phyloP scores from a whole-genome alignment of 495 filamentous ascomycete species.

The Coniosporium apollinis region DNA sequence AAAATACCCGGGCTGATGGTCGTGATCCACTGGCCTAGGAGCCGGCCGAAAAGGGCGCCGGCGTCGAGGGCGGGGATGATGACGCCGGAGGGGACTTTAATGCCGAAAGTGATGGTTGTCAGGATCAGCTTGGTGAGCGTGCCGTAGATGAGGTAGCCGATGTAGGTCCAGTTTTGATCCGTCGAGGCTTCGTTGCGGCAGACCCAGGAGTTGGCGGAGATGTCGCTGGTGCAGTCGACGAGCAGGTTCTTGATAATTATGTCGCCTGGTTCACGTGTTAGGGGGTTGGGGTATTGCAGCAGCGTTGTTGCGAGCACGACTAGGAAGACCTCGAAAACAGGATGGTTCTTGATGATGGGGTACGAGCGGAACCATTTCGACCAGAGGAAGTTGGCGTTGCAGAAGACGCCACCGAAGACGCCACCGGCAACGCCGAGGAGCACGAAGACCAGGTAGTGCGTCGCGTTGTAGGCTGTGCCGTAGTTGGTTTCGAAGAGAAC shows the following conservation, averaged over 20 bases:
- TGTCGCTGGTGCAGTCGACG: conserved; percentile 30
- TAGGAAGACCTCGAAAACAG: conserved; percentile 35
- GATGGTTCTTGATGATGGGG: conserved; percentile 32
- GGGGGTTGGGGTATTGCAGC: conserved; percentile 37
- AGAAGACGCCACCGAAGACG: conserved; percentile 39
- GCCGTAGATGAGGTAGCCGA: conserved; percentile 34
- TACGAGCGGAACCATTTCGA: conserved; percentile 36
- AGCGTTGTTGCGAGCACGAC: conserved; percentile 35
- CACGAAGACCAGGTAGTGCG: conserved; percentile 39
- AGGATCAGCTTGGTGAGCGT: conserved; percentile 35
- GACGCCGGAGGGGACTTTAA: conserved; percentile 40
- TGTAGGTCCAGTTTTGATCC: conserved; percentile 18
- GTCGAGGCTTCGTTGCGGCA: conserved; percentile 27
- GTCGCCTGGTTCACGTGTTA: conserved; percentile 36
- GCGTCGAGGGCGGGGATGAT: conserved; percentile 43
- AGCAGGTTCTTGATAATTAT: conserved; percentile 36
- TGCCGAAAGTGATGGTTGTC: conserved; percentile 39
- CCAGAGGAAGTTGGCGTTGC: conserved; percentile 38
- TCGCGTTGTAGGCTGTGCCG: conserved; percentile 32
- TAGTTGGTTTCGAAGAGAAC: conserved; percentile 44
- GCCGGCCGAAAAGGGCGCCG: conserved; percentile 38
- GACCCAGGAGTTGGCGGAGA: conserved; percentile 25
- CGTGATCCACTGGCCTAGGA: conserved; percentile 33
- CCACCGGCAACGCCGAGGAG: conserved; percentile 38
- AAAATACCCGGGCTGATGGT: conserved; percentile 39